Base-by-base conservation (phyloP, 805 yeast genomes). In the Ogataea naganishii region DNA sequence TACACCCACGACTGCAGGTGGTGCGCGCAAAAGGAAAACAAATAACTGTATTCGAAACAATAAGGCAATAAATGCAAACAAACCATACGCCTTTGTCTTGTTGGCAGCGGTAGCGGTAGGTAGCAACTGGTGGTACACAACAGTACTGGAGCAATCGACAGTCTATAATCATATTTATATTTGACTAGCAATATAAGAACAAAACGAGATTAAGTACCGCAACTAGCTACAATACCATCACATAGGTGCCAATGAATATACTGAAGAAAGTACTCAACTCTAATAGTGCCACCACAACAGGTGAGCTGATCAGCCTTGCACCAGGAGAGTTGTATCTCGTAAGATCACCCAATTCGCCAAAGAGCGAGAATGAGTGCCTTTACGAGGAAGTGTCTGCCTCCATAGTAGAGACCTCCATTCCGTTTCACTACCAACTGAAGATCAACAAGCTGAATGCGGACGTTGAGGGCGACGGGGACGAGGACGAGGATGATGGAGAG, bases 331-430 rank as follows among this genome's bases (percentile, higher is more conserved):
- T 89, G 27, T 81, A 66, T 47, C 62, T 89, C 26, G 67, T 80
- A 12, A 62, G 97, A 28, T 66, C 82, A 1, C 80, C 82, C 5
- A 67, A 65, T 14, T 82, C 95, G 3, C 96, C 96, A 9, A 84
- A 85, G 50, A 88, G 95, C 7, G 86, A 76, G 16, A 62, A 75
- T 20, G 96, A 92, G 53, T 80, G 88, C 44, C 62, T 85, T 14
- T 88, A 75, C 53, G 78, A 74, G 35, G 94, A 84, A 42, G 88
- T 94, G 2, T 74, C 75, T 22, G 75, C 89, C 10, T 60, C 77
- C 3, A 75, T 89, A 28, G 65, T 84, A 23, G 74, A 72, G 36
- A 75, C 88, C 1, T 64, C 81, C 4, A 66, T 74, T 6, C 77
- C 78, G 10, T 80, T 58, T 46, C 67, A 69, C 42, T 81, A 78